Conservation (phyloP, 2,329 filamentous ascomycete species). For the Talaromyces piceae region DNA sequence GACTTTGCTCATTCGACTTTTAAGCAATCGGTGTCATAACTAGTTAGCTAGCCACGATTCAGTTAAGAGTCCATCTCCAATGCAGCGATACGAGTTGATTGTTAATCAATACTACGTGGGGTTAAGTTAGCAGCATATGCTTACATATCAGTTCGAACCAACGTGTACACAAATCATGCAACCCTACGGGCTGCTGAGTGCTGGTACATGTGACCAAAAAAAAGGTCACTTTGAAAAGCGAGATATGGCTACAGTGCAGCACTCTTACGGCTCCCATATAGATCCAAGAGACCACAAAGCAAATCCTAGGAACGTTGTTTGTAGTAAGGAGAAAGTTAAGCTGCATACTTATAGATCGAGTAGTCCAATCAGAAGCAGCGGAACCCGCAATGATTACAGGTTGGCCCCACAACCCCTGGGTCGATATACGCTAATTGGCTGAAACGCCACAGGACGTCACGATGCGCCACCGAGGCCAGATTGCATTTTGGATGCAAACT, state of each 20-base stretch:
- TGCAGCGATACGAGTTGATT: neutral
- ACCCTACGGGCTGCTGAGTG: neutral
- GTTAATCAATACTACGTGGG: neutral
- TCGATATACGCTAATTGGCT: neutral
- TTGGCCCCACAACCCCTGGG: neutral
- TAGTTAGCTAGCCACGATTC: too few species aligned
- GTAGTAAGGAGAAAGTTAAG: neutral
- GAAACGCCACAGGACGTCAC: neutral
- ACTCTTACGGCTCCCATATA: too few species aligned
- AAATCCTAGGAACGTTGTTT: too few species aligned
- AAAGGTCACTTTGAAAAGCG: neutral
- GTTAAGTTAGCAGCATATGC: neutral
- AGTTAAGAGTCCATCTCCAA: too few species aligned
- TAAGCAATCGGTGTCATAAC: too few species aligned
- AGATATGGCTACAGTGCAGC: neutral
- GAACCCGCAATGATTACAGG: neutral
- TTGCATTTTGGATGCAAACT: constrained; percentile 1
- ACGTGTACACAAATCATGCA: neutral
- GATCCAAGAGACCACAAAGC: too few species aligned
- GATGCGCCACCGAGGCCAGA: constrained; percentile 12
- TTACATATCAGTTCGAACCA: neutral
- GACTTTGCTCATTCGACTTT: too few species aligned
- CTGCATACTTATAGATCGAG: neutral
- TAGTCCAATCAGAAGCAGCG: neutral
- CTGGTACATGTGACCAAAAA: neutral